Evolutionary conservation across 805 yeast genomes (phyloP).

Genomic region (Clavispora vitiphila): DNA sequence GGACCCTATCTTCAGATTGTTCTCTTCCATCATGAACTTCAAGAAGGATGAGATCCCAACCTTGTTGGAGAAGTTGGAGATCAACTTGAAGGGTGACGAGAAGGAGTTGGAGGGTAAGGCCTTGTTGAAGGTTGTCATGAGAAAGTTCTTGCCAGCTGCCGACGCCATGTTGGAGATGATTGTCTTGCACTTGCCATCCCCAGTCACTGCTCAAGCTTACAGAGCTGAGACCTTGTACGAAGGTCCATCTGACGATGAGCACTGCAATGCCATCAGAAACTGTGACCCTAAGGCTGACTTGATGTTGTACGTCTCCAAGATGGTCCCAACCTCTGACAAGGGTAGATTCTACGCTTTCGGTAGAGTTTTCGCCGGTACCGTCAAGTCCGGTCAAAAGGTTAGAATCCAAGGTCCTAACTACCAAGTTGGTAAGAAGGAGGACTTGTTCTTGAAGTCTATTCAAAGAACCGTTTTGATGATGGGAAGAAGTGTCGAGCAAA

Average conservation of each 20-base stretch:
- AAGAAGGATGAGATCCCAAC: constrained; percentile 95
- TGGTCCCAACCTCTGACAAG: constrained; percentile 99
- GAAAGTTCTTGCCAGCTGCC: constrained; percentile 99
- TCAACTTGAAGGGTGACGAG: constrained; percentile 91
- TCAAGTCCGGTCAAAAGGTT: constrained; percentile 97
- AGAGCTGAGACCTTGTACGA: constrained; percentile 99
- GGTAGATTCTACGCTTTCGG: constrained; percentile 99
- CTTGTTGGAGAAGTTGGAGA: constrained; percentile 90
- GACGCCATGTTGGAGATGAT: constrained; percentile 99
- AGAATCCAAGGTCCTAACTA: constrained; percentile 99
- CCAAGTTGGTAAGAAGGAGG: constrained; percentile 97
- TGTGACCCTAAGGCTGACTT: constrained; percentile 98
- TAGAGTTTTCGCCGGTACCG: constrained; percentile 99
- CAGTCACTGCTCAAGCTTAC: constrained; percentile 98
- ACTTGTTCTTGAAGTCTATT: constrained; percentile 91
- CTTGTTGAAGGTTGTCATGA: constrained; percentile 95
- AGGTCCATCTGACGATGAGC: constrained; percentile 94
- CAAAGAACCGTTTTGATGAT: constrained; percentile 99
- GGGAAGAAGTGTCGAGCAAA: constrained; percentile 98
- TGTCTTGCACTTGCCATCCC: constrained; percentile 97
- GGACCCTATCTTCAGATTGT: constrained; percentile 98
- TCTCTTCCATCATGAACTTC: constrained; percentile 97
- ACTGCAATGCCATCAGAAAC: constrained; percentile 89
- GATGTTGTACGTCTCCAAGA: constrained; percentile 99
- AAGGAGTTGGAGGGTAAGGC: constrained; percentile 99